phyloP scores from a whole-genome alignment of 768 basidiomycete genomes.

The Amanita phalloides region DNA sequence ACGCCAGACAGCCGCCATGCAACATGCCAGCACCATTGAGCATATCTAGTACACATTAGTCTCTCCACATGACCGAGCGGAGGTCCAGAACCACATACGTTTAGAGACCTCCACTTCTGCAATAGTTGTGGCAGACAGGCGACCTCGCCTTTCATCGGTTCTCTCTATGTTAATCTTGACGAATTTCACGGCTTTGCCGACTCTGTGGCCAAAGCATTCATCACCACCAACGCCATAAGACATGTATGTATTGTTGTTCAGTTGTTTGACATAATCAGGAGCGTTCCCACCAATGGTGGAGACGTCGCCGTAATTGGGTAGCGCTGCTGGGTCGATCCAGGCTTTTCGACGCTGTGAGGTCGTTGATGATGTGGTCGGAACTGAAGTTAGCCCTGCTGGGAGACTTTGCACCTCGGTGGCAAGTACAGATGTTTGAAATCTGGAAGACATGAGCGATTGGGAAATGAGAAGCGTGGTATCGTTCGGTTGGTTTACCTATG shows the following conservation, averaged over 20 bases:
- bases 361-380: conserved; percentile 14
- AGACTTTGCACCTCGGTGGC: conserved; percentile 15
- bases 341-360: conserved; percentile 17
- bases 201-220: conserved; percentile 49
- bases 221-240: conserved; percentile 61
- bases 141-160: conserved; percentile 34
- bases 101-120: conserved; percentile 56
- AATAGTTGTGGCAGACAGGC: conserved; percentile 49
- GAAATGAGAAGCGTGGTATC: neutral
- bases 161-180: conserved; percentile 45
- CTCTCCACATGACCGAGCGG: neutral
- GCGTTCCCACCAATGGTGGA: conserved; percentile 54
- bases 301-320: conserved; percentile 49
- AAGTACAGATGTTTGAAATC: conserved; percentile 16
- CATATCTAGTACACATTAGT: conserved; percentile 36
- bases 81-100: conserved; percentile 26
- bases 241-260: conserved; percentile 56
- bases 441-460: conserved; percentile 18
- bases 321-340: conserved; percentile 57
- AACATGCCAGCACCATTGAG: conserved; percentile 69
- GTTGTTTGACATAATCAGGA: conserved; percentile 50
- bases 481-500: conserved; percentile 1
- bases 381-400: conserved; percentile 16
- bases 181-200: conserved; percentile 51
- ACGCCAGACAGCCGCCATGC: conserved; percentile 67